Conservation (phyloP, 306 rosid species). For the Quercus dentata region DNA sequence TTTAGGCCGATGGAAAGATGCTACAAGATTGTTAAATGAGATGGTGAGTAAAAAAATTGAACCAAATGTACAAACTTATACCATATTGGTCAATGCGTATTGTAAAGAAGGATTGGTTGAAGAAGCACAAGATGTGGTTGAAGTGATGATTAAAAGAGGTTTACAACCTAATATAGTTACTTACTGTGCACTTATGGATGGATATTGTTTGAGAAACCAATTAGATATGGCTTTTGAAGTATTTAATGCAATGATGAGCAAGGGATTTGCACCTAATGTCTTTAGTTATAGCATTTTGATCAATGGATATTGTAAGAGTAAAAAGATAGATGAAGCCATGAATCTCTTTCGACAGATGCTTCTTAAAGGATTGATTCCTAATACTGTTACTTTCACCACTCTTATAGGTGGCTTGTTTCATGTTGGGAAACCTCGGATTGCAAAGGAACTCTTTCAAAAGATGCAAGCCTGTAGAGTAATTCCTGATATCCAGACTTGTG, state of each 20-base stretch:
- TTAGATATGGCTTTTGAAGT: constrained; percentile 17
- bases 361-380: not conserved
- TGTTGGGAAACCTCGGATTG: not conserved
- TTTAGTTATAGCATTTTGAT: constrained; percentile 25
- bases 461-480: not conserved
- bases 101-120: constrained; percentile 25
- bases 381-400: not conserved
- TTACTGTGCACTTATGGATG: constrained; percentile 30
- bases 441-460: not conserved
- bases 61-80: constrained; percentile 32
- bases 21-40: constrained; percentile 23
- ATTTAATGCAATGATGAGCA: constrained; percentile 7
- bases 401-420: not conserved
- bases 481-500: constrained; percentile 1
- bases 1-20: constrained; percentile 25
- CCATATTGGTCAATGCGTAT: constrained; percentile 22
- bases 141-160: constrained; percentile 20
- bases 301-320: constrained; percentile 13
- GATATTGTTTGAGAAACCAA: constrained; percentile 24
- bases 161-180: constrained; percentile 15
- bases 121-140: constrained; percentile 22
- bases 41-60: constrained; percentile 22
- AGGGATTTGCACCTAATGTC: constrained; percentile 23
- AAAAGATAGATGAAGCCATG: constrained; percentile 29
- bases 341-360: constrained; percentile 18